Evolutionary conservation across 129 eudicot genomes (phyloP), one percentile per base, ranked within the genome.

Genomic region (Flaveria ramosissima): DNA sequence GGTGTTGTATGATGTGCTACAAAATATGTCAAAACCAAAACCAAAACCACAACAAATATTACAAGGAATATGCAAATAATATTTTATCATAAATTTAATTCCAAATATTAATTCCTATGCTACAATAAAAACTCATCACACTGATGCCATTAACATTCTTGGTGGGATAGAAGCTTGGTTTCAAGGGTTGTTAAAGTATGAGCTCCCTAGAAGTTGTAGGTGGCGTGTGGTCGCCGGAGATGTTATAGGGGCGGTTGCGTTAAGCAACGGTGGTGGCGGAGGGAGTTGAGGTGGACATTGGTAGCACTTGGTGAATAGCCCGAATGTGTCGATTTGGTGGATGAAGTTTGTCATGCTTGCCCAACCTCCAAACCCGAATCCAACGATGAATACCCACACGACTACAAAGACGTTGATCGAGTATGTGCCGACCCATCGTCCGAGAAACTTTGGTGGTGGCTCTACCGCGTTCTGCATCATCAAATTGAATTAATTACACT

Each of bases 331-430:
- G 12, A 94, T 91, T 72, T 94, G 98, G 77, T 82, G 92, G 36
- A 94, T 75, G 78, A 94, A 94, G 56, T 94, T 94, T 5, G 88
- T 77, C 89, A 91, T 83, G 64, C 98, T 94, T 2, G 98, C 98
- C 98, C 98, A 93, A 15, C 98, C 98, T 16, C 98, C 98, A 20
- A 93, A 93, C 30, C 98, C 98, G 27, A 93, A 93, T 36, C 98
- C 98, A 53, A 93, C 89, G 0, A 93, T 84, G 39, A 93, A 79
- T 26, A 93, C 96, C 98, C 98, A 93, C 17, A 84, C 91, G n/a
- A 93, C 96, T n/a, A 93, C 90, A 55, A 90, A 94, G 36, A 81
- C 80, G 82, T 94, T 91, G 65, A 91, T 85, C 9, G 85, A 82
- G 81, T 84, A 94, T 7, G 97, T 32, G 1, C 98, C 98, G 0